Percentiles rank a stretch among this genome's conserved stretches.
These are phyloP conservation scores for Fusarium coicis DNA, from an alignment of 2,329 filamentous ascomycete species.

Conservation along the genomic window DNA sequence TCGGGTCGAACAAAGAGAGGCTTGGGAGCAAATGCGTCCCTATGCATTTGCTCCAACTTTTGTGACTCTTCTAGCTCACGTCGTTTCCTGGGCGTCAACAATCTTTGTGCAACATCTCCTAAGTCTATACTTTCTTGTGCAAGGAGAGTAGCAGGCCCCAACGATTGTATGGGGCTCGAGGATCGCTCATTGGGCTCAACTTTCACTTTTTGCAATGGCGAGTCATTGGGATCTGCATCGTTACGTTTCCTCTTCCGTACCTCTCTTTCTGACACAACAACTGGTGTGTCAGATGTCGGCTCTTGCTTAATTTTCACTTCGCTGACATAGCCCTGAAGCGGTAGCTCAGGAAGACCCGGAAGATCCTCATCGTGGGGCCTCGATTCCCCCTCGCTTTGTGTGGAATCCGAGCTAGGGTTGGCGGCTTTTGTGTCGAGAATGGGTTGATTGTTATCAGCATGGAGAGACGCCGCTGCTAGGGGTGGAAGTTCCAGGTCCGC, in stretches of 20 bases:
- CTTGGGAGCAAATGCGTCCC: slow-evolving; percentile 21
- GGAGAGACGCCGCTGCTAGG: slow-evolving; percentile 37
- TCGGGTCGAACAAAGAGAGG: slow-evolving; percentile 36
- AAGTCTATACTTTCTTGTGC: slow-evolving; percentile 71
- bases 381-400: slow-evolving; percentile 44
- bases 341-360: slow-evolving; percentile 42
- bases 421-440: background rate
- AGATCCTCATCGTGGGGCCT: slow-evolving; percentile 36
- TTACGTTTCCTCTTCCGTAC: slow-evolving; percentile 60
- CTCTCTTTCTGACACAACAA: slow-evolving; percentile 62
- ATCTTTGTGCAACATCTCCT: slow-evolving; percentile 47
- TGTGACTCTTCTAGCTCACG: slow-evolving; percentile 39
- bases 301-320: slow-evolving; percentile 58
- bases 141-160: slow-evolving; percentile 42
- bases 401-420: slow-evolving; percentile 44
- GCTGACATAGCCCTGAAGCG: background rate
- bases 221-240: slow-evolving; percentile 35
- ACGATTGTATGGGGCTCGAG: slow-evolving; percentile 45
- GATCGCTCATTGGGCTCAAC: slow-evolving; percentile 48
- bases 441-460: slow-evolving; percentile 6
- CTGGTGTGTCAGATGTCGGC: slow-evolving; percentile 63
- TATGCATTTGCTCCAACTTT: slow-evolving; percentile 12
- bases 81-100: slow-evolving; percentile 52
- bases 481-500: slow-evolving; percentile 44
- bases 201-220: slow-evolving; percentile 54